Evolutionary conservation across 139 green algal species (phyloP), one percentile per base, ranked within the genome.

Genomic region (Raphidocelis subcapitata): DNA sequence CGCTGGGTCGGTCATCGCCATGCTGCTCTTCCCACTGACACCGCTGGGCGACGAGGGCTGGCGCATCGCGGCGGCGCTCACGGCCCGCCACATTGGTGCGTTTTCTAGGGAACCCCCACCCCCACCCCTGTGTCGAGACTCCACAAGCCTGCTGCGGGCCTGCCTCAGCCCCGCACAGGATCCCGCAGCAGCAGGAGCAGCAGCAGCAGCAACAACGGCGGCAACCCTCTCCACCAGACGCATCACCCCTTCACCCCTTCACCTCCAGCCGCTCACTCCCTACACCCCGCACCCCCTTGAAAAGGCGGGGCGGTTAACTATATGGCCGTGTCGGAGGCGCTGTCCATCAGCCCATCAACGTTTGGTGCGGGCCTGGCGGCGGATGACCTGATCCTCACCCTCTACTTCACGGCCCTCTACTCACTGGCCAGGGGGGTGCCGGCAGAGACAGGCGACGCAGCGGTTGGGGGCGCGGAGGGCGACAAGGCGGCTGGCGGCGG

Each of bases 331-430:
- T 75, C 79, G 3, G 86, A 93, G n/a, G 63, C 84, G 3, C 76
- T 94, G 28, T 28, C 33, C 26, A 74, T 95, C 5, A 66, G 67
- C 1, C 76, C 88, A 15, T 86, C 72, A 31, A 67, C 67, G 12
- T 87, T 87, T 75, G 82, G 82, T 51, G 91, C 93, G 0, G 94
- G 88, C 33, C 84, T 98, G 26, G 93, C 93, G n/a, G 93, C 94
- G 3, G 94, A 98, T 78, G 94, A 97, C 82, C 82, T 97, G 33
- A 91, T 97, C 21, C 90, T 91, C 57, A 88, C 85, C 0, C n/a
- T 94, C 23, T 97, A 97, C 81, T 97, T 97, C 69, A 80, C 88
- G 0, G 71, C 83, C 16, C 65, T 97, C 5, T 97, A 93, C 82
- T 56, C 80, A 2, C 68, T 95, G 68, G 92, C 90, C 0, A 79